These are phyloP conservation scores for Leccinellum rugosiceps DNA, from an alignment of 768 basidiomycete genomes.

Conservation along the genomic window DNA sequence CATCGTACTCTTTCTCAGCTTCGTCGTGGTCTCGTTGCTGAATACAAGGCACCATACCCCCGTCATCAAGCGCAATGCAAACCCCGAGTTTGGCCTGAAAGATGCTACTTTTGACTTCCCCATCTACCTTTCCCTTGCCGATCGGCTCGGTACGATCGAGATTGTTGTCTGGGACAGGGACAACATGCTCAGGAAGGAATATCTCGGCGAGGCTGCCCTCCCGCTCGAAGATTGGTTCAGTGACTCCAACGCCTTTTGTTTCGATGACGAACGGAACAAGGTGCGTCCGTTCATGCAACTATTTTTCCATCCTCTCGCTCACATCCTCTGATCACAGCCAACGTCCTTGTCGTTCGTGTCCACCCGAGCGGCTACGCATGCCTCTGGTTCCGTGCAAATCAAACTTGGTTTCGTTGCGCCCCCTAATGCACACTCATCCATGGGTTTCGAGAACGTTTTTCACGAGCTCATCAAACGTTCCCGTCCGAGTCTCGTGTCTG, in stretches of 20 bases:
- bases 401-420: conserved; percentile 58
- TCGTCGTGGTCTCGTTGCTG: conserved; percentile 64
- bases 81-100: conserved; percentile 61
- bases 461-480: conserved; percentile 60
- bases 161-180: conserved; percentile 95
- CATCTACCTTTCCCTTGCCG: conserved; percentile 72
- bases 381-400: conserved; percentile 53
- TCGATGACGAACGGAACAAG: conserved; percentile 63
- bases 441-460: conserved; percentile 61
- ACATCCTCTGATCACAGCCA: conserved; percentile 33
- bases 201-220: conserved; percentile 83
- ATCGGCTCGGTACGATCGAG: conserved; percentile 72
- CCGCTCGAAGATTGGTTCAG: conserved; percentile 81
- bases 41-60: conserved; percentile 66
- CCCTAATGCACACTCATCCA: conserved; percentile 39
- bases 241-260: conserved; percentile 42
- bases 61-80: conserved; percentile 66
- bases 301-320: background rate
- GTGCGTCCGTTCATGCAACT: conserved; percentile 39
- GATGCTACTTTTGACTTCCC: conserved; percentile 91
- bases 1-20: conserved; percentile 39
- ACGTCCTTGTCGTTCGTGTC: conserved; percentile 46
- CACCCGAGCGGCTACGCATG: conserved; percentile 43
- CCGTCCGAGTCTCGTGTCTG: conserved; percentile 65
- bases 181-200: conserved; percentile 77